Evolutionary conservation across 352 stramenopile genomes (phyloP).

Genomic region (Phytophthora chlamydospora): DNA sequence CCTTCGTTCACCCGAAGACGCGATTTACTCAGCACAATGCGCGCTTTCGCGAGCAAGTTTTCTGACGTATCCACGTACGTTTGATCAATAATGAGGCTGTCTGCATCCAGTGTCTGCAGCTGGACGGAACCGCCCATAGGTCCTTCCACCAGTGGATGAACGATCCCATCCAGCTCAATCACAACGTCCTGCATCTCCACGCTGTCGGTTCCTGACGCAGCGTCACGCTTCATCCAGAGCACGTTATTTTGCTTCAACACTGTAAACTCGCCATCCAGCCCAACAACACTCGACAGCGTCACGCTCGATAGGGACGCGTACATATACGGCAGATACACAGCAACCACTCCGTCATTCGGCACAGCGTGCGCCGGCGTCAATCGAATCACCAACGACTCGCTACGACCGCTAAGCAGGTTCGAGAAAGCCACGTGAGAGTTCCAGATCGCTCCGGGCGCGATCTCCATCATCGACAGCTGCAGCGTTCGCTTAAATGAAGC

Average conservation of each 20-base stretch:
- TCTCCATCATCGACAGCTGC: slow-evolving; percentile 34
- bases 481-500: slow-evolving; percentile 6
- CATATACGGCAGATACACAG: slow-evolving; percentile 56
- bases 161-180: slow-evolving; percentile 37
- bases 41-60: slow-evolving; percentile 43
- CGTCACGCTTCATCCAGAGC: slow-evolving; percentile 30
- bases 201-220: slow-evolving; percentile 26
- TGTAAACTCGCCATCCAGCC: slow-evolving; percentile 35
- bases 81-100: slow-evolving; percentile 60
- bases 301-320: slow-evolving; percentile 39
- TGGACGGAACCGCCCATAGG: slow-evolving; percentile 49
- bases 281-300: slow-evolving; percentile 29
- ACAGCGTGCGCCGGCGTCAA: slow-evolving; percentile 43
- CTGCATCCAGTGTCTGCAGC: slow-evolving; percentile 55
- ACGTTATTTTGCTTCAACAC: slow-evolving; percentile 28
- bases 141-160: slow-evolving; percentile 63
- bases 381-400: slow-evolving; percentile 31
- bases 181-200: slow-evolving; percentile 34
- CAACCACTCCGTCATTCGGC: slow-evolving; percentile 44
- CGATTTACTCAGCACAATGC: slow-evolving; percentile 41
- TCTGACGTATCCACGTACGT: slow-evolving; percentile 42
- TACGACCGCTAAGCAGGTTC: slow-evolving; percentile 50
- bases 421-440: slow-evolving; percentile 27
- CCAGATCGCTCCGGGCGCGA: slow-evolving; percentile 41
- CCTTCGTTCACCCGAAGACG: slow-evolving; percentile 41